phyloP scores from a whole-genome alignment of 2,329 filamentous ascomycete species.

The Diaporthe sp. region DNA sequence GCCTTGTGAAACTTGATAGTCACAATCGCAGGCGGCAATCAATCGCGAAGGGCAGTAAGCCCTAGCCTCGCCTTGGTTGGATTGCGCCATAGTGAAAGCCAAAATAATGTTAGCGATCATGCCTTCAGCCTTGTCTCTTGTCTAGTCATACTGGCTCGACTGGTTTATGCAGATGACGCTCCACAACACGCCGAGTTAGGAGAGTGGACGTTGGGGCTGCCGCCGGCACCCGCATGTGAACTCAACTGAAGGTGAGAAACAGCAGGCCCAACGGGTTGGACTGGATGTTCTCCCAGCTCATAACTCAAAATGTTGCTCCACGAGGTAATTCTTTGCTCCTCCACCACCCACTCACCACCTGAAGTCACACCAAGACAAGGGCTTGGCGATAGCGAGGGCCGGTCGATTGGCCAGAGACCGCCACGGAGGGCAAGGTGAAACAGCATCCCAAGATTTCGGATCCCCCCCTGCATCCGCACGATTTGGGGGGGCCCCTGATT shows the following conservation, averaged over 20 bases:
- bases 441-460: slow-evolving; percentile 30
- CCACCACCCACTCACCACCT: not conserved
- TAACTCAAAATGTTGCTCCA: slow-evolving; percentile 21
- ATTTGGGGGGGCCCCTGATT: slow-evolving; percentile 21
- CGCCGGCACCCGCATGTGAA: not conserved
- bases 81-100: not conserved
- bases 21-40: slow-evolving; percentile 18
- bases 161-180: slow-evolving; percentile 12
- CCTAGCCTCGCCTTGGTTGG: slow-evolving; percentile 8
- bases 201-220: not conserved
- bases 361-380: slow-evolving; percentile 18
- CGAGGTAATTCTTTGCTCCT: slow-evolving; percentile 8
- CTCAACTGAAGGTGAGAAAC: slow-evolving; percentile 3
- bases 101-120: not conserved
- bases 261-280: slow-evolving; percentile 4
- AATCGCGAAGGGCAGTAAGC: slow-evolving; percentile 8
- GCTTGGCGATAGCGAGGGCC: slow-evolving; percentile 20
- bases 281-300: not conserved
- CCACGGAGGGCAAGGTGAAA: slow-evolving; percentile 33
- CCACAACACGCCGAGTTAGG: not conserved
- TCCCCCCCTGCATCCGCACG: slow-evolving; percentile 28
- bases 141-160: not conserved
- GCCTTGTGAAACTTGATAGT: slow-evolving; percentile 30
- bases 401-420: slow-evolving; percentile 31
- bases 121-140: slow-evolving; percentile 27